These are phyloP conservation scores for Diospyros lotus DNA, from an alignment of 148 eudicot species.

Conservation along the genomic window DNA sequence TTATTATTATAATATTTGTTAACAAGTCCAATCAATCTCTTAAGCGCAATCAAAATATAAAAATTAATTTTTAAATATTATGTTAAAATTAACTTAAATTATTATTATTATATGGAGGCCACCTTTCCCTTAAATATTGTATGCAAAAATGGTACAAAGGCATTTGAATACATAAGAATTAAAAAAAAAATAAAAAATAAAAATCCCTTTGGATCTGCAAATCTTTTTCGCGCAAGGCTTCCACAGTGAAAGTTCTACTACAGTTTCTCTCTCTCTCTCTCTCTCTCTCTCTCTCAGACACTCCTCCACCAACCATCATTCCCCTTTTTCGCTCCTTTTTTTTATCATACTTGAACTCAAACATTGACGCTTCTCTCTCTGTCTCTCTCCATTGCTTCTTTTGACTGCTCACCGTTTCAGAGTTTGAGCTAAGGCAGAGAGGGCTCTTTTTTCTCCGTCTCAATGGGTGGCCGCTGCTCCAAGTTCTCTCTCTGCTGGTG, in stretches of 20 bases:
- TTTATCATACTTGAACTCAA: constrained; percentile 9
- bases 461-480: constrained; percentile 59
- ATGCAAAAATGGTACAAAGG: too few species aligned
- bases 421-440: neutral
- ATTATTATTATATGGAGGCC: too few species aligned
- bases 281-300: neutral
- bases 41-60: too few species aligned
- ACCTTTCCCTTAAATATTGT: too few species aligned
- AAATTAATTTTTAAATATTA: too few species aligned
- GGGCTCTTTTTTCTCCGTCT: neutral
- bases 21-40: neutral
- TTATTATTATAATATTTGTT: too few species aligned
- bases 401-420: neutral
- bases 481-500: constrained; percentile 60
- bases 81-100: too few species aligned
- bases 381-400: neutral
- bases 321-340: constrained; percentile 10
- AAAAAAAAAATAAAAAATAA: neutral
- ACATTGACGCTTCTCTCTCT: too few species aligned
- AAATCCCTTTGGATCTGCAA: constrained; percentile 12
- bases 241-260: neutral
- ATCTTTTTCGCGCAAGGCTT: neutral
- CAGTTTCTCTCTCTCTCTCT: neutral
- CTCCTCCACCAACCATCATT: constrained; percentile 7
- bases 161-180: too few species aligned